Evolutionary conservation across 202 grass and related monocot genomes (phyloP), one percentile per base, ranked within the genome.

Genomic region (Miscanthus sacchariflorus): DNA sequence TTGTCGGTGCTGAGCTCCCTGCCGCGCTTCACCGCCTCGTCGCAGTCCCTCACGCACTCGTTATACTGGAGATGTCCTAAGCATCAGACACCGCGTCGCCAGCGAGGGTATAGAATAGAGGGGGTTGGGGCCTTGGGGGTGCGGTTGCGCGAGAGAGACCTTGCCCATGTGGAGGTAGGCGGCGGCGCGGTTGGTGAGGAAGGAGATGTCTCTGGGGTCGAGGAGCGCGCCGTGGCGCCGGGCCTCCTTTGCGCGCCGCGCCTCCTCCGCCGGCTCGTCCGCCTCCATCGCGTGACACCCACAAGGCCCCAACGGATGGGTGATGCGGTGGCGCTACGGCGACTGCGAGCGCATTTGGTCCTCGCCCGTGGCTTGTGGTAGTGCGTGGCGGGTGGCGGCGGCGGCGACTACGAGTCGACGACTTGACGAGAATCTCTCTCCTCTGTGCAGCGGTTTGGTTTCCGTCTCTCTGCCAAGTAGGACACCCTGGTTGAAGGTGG

Each of bases 1-100:
- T 81, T 83, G 52, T 94, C 82, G 14, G 93, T 54, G 48, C 68
- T 76, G 58, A 92, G 69, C 38, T 90, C 87, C 83, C 90, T 65
- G 21, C 90, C 88, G 50, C 52, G 72, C 59, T 81, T 66, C 76
- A 90, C 88, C 23, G 90, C 90, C 77, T 90, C 77, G 39, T 94
- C 90, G 83, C 88, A 92, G 71, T 94, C 93, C 82, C 72, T 86
- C 66, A 90, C 80, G 75, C 90, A 92, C 19, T 92, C 87, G 23
- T 44, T 70, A 73, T 81, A 90, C 90, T 94, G 77, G 7, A 93
- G 13, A 21, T n/a, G 23, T 4, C 33, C 77, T 8, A 75, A 24
- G 7, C 15, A 54, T 45, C 35, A 64, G 40, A 8, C 4, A 19
- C 42, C 46, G 48, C 48, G 4, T 12, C 17, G 74, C 17, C 25